Evolutionary conservation across 2,329 filamentous ascomycete species (phyloP).

Genomic region (Phoma herbarum): DNA sequence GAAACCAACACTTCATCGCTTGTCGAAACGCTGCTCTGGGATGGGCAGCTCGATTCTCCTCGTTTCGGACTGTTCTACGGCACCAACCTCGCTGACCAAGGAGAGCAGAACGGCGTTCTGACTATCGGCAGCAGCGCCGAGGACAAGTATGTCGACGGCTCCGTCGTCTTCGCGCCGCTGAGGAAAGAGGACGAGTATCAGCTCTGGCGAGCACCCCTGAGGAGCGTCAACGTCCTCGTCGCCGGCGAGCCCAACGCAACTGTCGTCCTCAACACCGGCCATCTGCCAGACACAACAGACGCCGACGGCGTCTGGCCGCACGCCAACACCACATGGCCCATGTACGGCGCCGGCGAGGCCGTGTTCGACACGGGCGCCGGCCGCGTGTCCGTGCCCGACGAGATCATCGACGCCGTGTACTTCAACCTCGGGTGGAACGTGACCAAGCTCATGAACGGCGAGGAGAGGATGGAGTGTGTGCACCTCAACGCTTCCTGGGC

Average conservation of each 20-base stretch:
- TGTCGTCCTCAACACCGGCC: constrained; percentile 13
- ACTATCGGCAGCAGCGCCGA: constrained; percentile 49
- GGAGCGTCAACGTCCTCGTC: constrained; percentile 24
- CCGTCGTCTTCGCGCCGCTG: constrained; percentile 57
- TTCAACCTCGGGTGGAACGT: constrained; percentile 32
- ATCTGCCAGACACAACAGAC: constrained; percentile 11
- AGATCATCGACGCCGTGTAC: constrained; percentile 25
- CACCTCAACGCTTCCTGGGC: constrained; percentile 33
- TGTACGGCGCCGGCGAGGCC: constrained; percentile 8
- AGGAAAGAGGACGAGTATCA: constrained; percentile 22
- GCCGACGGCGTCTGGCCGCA: constrained; percentile 9
- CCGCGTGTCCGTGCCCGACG: constrained; percentile 22
- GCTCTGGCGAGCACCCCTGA: constrained; percentile 29
- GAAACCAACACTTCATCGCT: constrained; percentile 22
- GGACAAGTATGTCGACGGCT: constrained; percentile 69
- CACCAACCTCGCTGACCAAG: constrained; percentile 18
- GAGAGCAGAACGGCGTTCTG: constrained; percentile 25
- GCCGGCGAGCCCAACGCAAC: constrained; percentile 17
- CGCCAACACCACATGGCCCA: constrained; percentile 20
- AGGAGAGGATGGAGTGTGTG: constrained; percentile 27
- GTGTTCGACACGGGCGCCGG: constrained; percentile 35
- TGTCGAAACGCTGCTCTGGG: constrained; percentile 31
- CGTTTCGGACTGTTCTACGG: constrained; percentile 31
- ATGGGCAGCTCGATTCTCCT: constrained; percentile 23
- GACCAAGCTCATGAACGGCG: constrained; percentile 20